Percentiles rank a stretch among this genome's conserved stretches.
phyloP scores from a whole-genome alignment of 805 yeast species.

The Grigorovia humatica region DNA sequence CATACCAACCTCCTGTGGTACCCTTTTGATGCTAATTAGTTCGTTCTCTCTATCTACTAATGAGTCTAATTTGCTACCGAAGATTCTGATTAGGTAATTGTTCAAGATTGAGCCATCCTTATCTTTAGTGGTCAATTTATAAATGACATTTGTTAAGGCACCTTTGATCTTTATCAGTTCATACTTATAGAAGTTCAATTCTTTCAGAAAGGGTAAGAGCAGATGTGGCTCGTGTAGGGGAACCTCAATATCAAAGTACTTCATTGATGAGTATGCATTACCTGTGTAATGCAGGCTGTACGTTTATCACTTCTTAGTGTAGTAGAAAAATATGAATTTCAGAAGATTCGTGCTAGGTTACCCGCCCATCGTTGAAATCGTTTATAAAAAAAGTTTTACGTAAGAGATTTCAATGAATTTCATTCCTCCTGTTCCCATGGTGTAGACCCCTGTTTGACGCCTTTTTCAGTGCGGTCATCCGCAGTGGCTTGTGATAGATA shows the following conservation, averaged over 20 bases:
- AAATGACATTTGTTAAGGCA: conserved; percentile 84
- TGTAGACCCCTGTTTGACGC: too few relatives aligned
- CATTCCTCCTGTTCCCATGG: too few relatives aligned
- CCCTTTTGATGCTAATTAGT: conserved; percentile 52
- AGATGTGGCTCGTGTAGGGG: conserved; percentile 6
- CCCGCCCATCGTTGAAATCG: too few relatives aligned
- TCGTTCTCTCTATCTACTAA: conserved; percentile 77
- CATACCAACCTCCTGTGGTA: conserved; percentile 37
- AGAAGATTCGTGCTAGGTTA: too few relatives aligned
- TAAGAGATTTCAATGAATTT: too few relatives aligned
- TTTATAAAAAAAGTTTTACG: too few relatives aligned
- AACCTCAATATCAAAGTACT: conserved; percentile 2
- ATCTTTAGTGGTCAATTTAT: conserved; percentile 37
- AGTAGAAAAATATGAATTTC: too few relatives aligned
- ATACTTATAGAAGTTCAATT: neutral
- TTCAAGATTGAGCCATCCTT: conserved; percentile 21
- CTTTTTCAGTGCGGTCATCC: too few relatives aligned
- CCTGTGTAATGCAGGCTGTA: neutral
- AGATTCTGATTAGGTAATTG: conserved; percentile 54
- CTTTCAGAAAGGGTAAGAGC: conserved; percentile 5
- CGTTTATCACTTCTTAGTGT: neutral
- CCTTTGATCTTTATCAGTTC: conserved; percentile 55
- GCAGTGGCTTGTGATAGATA: too few relatives aligned
- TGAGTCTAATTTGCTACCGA: conserved; percentile 75
- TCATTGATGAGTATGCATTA: neutral